Base-by-base conservation (phyloP, 2,329 filamentous ascomycete species). In the Capronia coronata region DNA sequence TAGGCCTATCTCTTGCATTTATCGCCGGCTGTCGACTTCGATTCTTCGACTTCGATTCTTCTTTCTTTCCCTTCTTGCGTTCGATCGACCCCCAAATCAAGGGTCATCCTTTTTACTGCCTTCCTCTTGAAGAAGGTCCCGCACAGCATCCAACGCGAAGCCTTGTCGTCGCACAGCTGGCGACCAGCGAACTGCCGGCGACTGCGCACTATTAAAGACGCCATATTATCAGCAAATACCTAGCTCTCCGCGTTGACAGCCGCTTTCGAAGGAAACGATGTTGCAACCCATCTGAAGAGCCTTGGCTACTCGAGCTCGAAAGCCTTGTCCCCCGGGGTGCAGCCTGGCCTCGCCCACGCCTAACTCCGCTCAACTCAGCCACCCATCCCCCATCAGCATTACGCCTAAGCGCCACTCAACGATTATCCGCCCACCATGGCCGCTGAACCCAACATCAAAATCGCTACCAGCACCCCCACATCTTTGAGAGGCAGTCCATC, bases 401-500 rank as follows among this genome's bases (percentile, higher is more conserved):
- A 52, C 46, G 18, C 46, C 37, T 29, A 32, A 19, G 30, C 34
- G 34, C 27, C 49, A 39, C 37, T 40, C 38, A 49, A 13, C 44
- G 46, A 32, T 30, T 37, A 30, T 37, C 21, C 35, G 35, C 32
- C 46, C 42, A 46, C 38, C 50, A 55, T 58, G 56, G 51, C 56
- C 29, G 51, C 51, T 23, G 51, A 58, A 21, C 3, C 49, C 23
- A 56, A 52, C 43, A 55, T 57, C 46, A 57, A 51, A 39, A 54
- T 57, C 35, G 55, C 51, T 10, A 27, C 10, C 25, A 27, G 56
- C 35, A 57, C 51, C 14, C 18, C 56, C 16, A 43, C 56, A 5
- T 57, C 56, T 46, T 46, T 59, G 19, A 52, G 56, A 39, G 56
- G 56, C 38, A 55, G 51, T 43, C 56, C 56, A 10, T 57, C 56